A percentile compares a stretch with the other conserved stretches of the same genome.
Conservation (phyloP, 192 early-diverging fungal species). For the Coemansia sp. region DNA sequence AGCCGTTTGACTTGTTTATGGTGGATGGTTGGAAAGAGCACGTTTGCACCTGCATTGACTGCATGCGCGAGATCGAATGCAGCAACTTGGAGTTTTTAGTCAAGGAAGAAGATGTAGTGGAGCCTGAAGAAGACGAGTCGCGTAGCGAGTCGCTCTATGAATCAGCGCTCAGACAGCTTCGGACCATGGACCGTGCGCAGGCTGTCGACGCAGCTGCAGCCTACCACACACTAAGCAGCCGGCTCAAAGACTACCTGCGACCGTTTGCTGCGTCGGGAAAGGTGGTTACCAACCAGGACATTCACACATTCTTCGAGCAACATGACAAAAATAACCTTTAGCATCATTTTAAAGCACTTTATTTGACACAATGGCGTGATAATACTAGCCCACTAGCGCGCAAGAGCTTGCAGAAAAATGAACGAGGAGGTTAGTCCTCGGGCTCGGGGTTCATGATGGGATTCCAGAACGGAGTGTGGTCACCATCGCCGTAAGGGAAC, state of each 20-base stretch:
- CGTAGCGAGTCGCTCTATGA: slow-evolving; percentile 71
- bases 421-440: slow-evolving; percentile 29
- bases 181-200: slow-evolving; percentile 67
- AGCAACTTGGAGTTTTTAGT: slow-evolving; percentile 58
- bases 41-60: slow-evolving; percentile 71
- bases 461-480: slow-evolving; percentile 54
- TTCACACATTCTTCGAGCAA: slow-evolving; percentile 70
- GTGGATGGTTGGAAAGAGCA: slow-evolving; percentile 70
- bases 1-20: slow-evolving; percentile 67
- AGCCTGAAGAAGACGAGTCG: slow-evolving; percentile 78
- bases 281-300: slow-evolving; percentile 71
- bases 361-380: neutral
- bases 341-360: no score
- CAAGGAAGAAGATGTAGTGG: slow-evolving; percentile 65
- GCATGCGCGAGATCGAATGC: slow-evolving; percentile 53
- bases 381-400: neutral
- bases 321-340: slow-evolving; percentile 8
- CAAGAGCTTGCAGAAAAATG: neutral
- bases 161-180: slow-evolving; percentile 71
- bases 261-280: slow-evolving; percentile 74
- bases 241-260: slow-evolving; percentile 67
- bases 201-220: slow-evolving; percentile 79
- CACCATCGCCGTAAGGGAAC: slow-evolving; percentile 54
- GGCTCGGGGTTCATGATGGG: slow-evolving; percentile 53
- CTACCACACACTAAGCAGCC: slow-evolving; percentile 67